Conservation (phyloP, 306 rosid species). For the Prunus dulcis region DNA sequence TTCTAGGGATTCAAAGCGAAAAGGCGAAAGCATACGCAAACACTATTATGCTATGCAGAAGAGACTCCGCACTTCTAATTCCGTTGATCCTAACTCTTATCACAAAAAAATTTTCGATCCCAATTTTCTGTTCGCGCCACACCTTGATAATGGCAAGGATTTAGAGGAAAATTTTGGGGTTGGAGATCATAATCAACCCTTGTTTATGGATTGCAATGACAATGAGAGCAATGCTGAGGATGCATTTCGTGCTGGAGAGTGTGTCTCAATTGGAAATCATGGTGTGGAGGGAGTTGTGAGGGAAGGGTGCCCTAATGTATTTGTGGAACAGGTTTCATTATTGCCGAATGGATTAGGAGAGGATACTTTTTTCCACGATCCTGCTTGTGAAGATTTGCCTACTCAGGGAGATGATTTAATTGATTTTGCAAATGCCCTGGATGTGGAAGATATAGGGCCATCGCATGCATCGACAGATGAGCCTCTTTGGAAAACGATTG, state of each 20-base stretch:
- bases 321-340: background rate
- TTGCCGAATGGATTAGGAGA: background rate
- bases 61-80: constrained; percentile 29
- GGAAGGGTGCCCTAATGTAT: background rate
- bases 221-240: background rate
- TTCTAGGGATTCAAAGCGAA: constrained; percentile 36
- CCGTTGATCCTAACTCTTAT: constrained; percentile 16
- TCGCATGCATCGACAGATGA: constrained; percentile 37
- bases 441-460: constrained; percentile 36
- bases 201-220: constrained; percentile 4
- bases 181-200: constrained; percentile 13
- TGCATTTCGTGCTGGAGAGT: background rate
- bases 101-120: background rate
- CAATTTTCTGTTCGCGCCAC: constrained; percentile 6
- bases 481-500: constrained; percentile 57
- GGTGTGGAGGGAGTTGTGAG: background rate
- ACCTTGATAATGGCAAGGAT: constrained; percentile 14
- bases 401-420: constrained; percentile 26
- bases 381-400: constrained; percentile 15
- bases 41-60: constrained; percentile 46
- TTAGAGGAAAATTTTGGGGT: constrained; percentile 19
- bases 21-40: constrained; percentile 38
- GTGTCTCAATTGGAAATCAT: background rate
- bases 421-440: constrained; percentile 33
- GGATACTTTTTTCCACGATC: constrained; percentile 5